Conservation (phyloP, 306 rosid species). For the apple (Malus domestica) region ASM211411v1 NC_041799.1:15279501-15280000, state of each 20-base stretch:
- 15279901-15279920: background rate
- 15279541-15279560: background rate
- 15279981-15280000: no score
- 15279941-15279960: no score
- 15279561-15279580: background rate
- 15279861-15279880: no score
- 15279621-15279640: background rate
- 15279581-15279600: background rate
- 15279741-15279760: background rate
- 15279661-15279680: background rate
- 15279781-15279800: background rate
- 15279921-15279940: no score
- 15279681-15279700: background rate
- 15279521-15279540: background rate
- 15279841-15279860: no score
- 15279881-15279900: no score
- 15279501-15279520: background rate
- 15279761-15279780: background rate
- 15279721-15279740: background rate
- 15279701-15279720: background rate
- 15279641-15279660: background rate
- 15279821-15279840: rapidly evolving
- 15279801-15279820: no score
- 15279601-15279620: background rate
- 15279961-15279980: no score